Evolutionary conservation across 805 yeast genomes (phyloP).

Genomic region (Nakazawaea ambrosiae): DNA sequence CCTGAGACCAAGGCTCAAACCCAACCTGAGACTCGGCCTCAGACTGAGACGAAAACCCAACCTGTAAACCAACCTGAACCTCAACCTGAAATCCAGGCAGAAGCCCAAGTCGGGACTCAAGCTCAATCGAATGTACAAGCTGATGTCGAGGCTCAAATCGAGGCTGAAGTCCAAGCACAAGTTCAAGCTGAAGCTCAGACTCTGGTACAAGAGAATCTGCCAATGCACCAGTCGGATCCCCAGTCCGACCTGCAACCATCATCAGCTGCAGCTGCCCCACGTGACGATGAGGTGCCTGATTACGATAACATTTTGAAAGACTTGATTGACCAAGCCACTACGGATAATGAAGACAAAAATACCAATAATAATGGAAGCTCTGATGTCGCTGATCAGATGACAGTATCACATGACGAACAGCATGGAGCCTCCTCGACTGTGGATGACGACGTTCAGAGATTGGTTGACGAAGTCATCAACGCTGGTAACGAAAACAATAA

Average conservation of each 20-base stretch:
- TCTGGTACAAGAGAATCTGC: background rate
- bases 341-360: background rate
- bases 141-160: slow-evolving; percentile 15
- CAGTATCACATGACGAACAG: no score
- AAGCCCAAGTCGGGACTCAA: slow-evolving; percentile 2
- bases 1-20: background rate
- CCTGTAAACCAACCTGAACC: background rate
- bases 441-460: slow-evolving; percentile 23
- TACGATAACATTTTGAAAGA: slow-evolving; percentile 10
- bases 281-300: slow-evolving; percentile 9
- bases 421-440: background rate
- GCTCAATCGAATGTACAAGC: slow-evolving; percentile 22
- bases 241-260: no score
- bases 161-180: background rate
- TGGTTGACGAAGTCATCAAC: slow-evolving; percentile 9
- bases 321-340: slow-evolving; percentile 9
- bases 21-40: no score
- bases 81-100: slow-evolving; percentile 1
- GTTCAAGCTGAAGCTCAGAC: background rate
- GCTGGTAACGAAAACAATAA: background rate
- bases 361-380: background rate
- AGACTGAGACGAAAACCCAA: background rate
- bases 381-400: background rate
- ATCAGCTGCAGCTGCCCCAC: slow-evolving; percentile 19
- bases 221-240: background rate